Evolutionary conservation across 106 monocot species (phyloP), one percentile per base, ranked within the genome.

Genomic region (Dioscorea dumetorum): DNA sequence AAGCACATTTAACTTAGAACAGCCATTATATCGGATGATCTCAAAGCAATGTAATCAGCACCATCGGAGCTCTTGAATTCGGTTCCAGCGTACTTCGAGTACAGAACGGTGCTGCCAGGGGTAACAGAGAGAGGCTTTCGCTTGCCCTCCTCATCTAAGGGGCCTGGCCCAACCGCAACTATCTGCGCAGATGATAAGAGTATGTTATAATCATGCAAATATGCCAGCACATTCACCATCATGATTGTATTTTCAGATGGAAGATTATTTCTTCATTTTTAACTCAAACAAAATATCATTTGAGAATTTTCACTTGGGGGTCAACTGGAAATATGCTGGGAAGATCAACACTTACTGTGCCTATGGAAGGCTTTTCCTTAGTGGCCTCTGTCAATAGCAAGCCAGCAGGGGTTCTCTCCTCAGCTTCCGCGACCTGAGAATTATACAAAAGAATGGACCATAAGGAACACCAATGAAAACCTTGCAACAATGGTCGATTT

Each of bases 41-140:
- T 83, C 60, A 91, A 60, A 64, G 63, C 79, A 28, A 84, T 86
- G 49, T 90, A 86, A 11, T 83, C 78, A 21, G 79, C 68, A n/a
- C 81, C 86, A 72, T 90, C 86, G 0, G 67, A 72, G 33, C 90
- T 58, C 69, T 91, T 86, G 51, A 91, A 84, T 50, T 91, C 86
- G 51, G 56, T 84, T 13, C 90, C 90, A 0, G 90, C 81, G 31
- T 83, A 86, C 62, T 91, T 91, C 12, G 86, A 84, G 70, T 86
- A 91, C 65, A 91, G 41, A 12, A 91, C 86, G 0, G 76, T 72
- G 78, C 64, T 81, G 1, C 86, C 83, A 0, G 78, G 66, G 28
- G 69, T 71, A 7, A 86, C 17, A 0, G 66, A 24, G 65, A 79
- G n/a, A 4, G 86, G 71, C 24, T 81, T 83, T 50, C 83, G 73